Conservation (phyloP, 2,329 filamentous ascomycete species). For the Ceratocystis ficicola region DNA sequence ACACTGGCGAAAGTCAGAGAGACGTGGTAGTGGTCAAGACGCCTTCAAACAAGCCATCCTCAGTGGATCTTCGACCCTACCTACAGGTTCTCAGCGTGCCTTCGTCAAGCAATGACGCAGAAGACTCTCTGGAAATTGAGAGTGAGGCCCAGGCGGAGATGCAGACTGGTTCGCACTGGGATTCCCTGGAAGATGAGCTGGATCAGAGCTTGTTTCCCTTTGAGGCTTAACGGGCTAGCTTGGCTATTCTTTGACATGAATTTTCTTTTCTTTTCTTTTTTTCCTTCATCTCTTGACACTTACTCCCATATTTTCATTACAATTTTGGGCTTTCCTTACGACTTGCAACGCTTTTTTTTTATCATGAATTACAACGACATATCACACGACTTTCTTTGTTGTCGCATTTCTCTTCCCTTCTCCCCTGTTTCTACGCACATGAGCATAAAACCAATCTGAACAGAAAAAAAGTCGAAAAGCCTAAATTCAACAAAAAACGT, state of each 20-base stretch:
- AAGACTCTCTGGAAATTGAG: constrained; percentile 7
- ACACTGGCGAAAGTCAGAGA: constrained; percentile 26
- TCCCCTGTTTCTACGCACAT: neutral
- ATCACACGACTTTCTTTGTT: neutral
- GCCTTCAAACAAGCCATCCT: constrained; percentile 15
- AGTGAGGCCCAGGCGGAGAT: constrained; percentile 1
- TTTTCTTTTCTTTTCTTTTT: neutral
- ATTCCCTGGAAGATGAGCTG: neutral
- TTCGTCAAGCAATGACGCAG: neutral
- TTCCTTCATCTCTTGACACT: too few species aligned
- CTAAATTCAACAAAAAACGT: constrained; percentile 13
- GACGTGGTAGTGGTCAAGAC: constrained; percentile 9
- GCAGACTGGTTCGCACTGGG: neutral
- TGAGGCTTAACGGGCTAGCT: constrained; percentile 7
- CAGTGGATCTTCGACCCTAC: constrained; percentile 20
- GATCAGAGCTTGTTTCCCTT: neutral
- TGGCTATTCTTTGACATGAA: neutral
- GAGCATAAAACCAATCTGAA: constrained; percentile 11
- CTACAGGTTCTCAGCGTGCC: constrained; percentile 8
- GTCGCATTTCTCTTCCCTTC: neutral
- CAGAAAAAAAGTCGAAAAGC: constrained; percentile 15
- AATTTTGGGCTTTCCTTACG: constrained; percentile 7
- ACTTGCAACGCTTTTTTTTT: constrained; percentile 12
- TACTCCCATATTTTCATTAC: too few species aligned
- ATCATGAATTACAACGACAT: neutral